Evolutionary conservation across 1,139 yeast genomes (phyloP).

Genomic region (Saccharomyces pastorianus): DNA sequence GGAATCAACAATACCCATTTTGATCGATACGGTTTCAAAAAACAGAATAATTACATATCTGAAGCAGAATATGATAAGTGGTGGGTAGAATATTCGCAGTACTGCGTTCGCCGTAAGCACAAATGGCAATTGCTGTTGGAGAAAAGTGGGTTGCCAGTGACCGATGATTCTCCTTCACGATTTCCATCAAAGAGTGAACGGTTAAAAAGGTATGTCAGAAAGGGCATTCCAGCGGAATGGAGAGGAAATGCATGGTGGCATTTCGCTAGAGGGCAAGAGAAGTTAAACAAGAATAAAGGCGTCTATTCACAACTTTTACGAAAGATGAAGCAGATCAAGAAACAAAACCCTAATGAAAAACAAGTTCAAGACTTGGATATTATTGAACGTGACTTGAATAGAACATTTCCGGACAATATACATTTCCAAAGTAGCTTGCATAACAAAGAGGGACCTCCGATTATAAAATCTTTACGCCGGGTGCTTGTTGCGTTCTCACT

Average conservation of each 20-base stretch:
- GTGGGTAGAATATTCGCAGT: conserved; percentile 62
- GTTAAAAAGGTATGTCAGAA: conserved; percentile 70
- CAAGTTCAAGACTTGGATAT: conserved; percentile 67
- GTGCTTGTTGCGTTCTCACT: conserved; percentile 79
- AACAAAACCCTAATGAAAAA: conserved; percentile 31
- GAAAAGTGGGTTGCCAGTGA: conserved; percentile 55
- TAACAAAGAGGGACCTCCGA: conserved; percentile 44
- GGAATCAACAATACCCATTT: conserved; percentile 26
- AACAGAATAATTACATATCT: conserved; percentile 46
- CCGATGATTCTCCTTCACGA: conserved; percentile 34
- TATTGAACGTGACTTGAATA: conserved; percentile 82
- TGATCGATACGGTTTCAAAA: conserved; percentile 83
- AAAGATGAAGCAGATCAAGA: conserved; percentile 28
- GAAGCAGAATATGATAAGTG: conserved; percentile 59
- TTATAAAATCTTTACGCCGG: conserved; percentile 66
- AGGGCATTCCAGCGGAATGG: conserved; percentile 96
- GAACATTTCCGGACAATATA: conserved; percentile 90
- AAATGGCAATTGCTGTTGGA: conserved; percentile 68
- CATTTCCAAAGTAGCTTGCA: conserved; percentile 47
- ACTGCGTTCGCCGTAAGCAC: conserved; percentile 52
- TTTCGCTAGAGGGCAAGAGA: conserved; percentile 87
- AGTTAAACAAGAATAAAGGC: conserved; percentile 58
- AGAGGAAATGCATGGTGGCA: conserved; percentile 95
- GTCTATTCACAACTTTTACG: conserved; percentile 58
- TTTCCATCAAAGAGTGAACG: conserved; percentile 84